Percentiles rank a stretch among this genome's conserved stretches.
phyloP scores from a whole-genome alignment of 805 yeast genomes.

The Torulaspora quercuum region DNA sequence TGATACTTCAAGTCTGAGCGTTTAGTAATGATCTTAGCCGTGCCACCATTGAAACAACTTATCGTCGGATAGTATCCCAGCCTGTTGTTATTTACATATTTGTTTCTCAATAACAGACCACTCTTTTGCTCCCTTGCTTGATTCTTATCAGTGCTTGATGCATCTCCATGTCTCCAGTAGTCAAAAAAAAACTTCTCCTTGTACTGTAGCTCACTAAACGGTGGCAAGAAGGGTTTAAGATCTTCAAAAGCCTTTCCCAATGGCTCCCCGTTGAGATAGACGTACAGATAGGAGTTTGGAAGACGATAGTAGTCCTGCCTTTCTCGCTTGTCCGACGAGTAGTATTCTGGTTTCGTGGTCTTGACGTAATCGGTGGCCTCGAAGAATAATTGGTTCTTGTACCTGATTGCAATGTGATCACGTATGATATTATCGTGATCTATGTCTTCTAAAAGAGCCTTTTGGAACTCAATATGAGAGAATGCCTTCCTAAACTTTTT shows the following conservation, averaged over 20 bases:
- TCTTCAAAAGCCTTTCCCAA: constrained; percentile 65
- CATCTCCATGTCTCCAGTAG: constrained; percentile 31
- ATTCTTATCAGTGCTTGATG: constrained; percentile 14
- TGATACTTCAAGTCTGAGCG: constrained; percentile 49
- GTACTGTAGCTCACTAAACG: constrained; percentile 55
- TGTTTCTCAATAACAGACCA: constrained; percentile 30
- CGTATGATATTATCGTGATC: constrained; percentile 51
- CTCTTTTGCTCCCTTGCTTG: constrained; percentile 17
- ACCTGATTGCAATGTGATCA: constrained; percentile 84
- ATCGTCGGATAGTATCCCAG: constrained; percentile 91
- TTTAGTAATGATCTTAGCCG: constrained; percentile 66
- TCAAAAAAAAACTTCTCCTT: constrained; percentile 38
- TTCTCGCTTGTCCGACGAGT: constrained; percentile 28
- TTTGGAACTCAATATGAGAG: constrained; percentile 30
- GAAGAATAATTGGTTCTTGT: constrained; percentile 69
- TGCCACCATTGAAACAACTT: constrained; percentile 76
- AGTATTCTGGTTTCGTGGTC: constrained; percentile 38
- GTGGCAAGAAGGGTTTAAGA: constrained; percentile 75
- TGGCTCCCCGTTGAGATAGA: constrained; percentile 73
- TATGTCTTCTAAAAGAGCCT: constrained; percentile 30
- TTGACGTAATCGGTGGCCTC: constrained; percentile 68
- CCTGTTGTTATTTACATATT: constrained; percentile 69
- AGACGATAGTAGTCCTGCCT: constrained; percentile 41
- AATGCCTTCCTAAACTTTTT: constrained; percentile 13
- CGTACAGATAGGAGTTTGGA: constrained; percentile 53